Base-by-base conservation (phyloP, 2,329 filamentous ascomycete species). In the Rutstroemia sp. region DNA sequence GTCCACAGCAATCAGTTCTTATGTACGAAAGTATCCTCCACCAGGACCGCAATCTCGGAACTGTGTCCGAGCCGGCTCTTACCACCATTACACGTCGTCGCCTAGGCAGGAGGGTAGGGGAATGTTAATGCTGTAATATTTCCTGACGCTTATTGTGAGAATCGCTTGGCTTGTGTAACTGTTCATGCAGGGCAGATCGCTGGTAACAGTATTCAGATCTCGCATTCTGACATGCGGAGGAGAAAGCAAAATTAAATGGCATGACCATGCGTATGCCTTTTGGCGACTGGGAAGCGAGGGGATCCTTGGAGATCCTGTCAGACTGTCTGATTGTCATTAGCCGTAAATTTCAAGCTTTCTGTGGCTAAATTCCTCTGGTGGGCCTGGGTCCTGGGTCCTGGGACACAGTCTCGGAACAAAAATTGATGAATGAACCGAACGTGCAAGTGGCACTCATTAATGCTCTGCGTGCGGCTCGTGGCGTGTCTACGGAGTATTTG, bases 121-220 rank as follows among this genome's bases (percentile, higher is more conserved):
- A 27, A 27, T 27, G 25, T 5, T 27, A 27, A 27, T 34, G 12
- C 12, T 34, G 30, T 34, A 34, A 34, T 48, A 27, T 54, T 45
- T 37, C 23, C 37, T 49, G 45, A 52, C n/a, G 38, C 21, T 46
- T 18, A 50, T 54, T 14, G 37, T 49, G 30, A 54, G 30, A 54
- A 27, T n/a, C 49, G 30, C 38, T 41, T 42, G 18, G 14, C 39
- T 42, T 34, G 52, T 54, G 52, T 54, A 54, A 54, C 52, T 14
- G 27, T 19, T 49, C 23, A 49, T 54, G 52, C 45, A 54, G 23
- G 30, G 52, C 27, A 54, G 45, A 54, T 54, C 37, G 23, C 16
- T 34, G 42, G 42, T 34, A 49, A 19, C 41, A 49, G 12, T 14
- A 34, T 54, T 34, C 19, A 54, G 51, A 54, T 54, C 51, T 54